phyloP scores from a whole-genome alignment of 2,329 filamentous ascomycete genomes.

The Teratosphaeria gauchensis region DNA sequence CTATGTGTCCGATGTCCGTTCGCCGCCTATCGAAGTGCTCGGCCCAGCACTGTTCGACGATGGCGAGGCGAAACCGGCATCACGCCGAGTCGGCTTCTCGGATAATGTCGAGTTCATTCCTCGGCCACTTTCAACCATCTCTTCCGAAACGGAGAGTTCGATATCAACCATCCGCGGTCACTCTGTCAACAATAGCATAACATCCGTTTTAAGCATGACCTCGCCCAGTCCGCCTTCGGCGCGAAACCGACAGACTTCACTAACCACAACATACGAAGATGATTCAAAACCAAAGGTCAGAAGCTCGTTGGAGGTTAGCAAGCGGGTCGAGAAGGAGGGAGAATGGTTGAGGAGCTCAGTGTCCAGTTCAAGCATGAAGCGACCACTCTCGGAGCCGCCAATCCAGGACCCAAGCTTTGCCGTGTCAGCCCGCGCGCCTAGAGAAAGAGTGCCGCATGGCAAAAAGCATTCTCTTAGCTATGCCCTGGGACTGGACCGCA shows the following conservation, averaged over 20 bases:
- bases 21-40: slow-evolving; percentile 13
- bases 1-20: not conserved
- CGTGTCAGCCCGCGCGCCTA: slow-evolving; percentile 8
- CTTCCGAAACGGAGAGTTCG: slow-evolving; percentile 73
- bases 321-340: slow-evolving; percentile 22
- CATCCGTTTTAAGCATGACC: slow-evolving; percentile 59
- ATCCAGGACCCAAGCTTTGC: slow-evolving; percentile 9
- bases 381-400: slow-evolving; percentile 15
- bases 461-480: slow-evolving; percentile 54
- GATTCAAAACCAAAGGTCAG: slow-evolving; percentile 51
- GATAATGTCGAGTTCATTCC: slow-evolving; percentile 77
- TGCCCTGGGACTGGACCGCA: slow-evolving; percentile 52
- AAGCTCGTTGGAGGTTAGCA: slow-evolving; percentile 16
- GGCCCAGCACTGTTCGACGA: slow-evolving; percentile 3
- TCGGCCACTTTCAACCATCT: slow-evolving; percentile 72
- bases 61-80: slow-evolving; percentile 28
- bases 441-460: slow-evolving; percentile 30
- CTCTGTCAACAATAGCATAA: slow-evolving; percentile 69
- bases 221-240: slow-evolving; percentile 37
- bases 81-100: slow-evolving; percentile 66
- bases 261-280: slow-evolving; percentile 33
- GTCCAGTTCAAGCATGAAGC: slow-evolving; percentile 9
- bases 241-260: slow-evolving; percentile 31
- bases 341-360: slow-evolving; percentile 22
- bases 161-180: slow-evolving; percentile 60